Evolutionary conservation across 1,139 yeast species (phyloP), one percentile per base, ranked within the genome.

Genomic region (Suhomyces taliae): DNA sequence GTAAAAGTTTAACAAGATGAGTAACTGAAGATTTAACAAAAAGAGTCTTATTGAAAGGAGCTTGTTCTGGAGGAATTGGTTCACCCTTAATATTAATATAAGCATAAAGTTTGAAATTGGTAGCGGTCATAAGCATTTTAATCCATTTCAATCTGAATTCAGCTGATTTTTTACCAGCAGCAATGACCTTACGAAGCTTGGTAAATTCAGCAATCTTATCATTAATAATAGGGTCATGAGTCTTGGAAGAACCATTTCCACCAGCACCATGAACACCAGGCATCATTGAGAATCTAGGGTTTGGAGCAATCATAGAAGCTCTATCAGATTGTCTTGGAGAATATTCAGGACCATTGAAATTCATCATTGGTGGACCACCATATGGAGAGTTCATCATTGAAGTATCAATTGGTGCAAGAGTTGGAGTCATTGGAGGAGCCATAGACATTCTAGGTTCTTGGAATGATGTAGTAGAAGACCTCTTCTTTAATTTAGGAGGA

Each of bases 41-140:
- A 26, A 67, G 59, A 9, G 64, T 60, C 54, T 70, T 72, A 57
- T 72, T 74, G 35, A 58, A 53, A 12, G 59, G 57, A 9, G 62
- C 64, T 45, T 67, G 68, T 33, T 68, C 75, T 3, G 66, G 60
- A 4, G 58, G 49, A n/a, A 72, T 60, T 12, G 64, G 63, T 48
- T 74, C 78, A 24, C 81, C 81, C 58, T 72, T 73, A 47, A 76
- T 73, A 55, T 72, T 75, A 47, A 76, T 69, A 51, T 68, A 74
- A 8, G 72, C 63, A 53, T 71, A 75, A 32, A 76, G 62, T 53
- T 69, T 67, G 55, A 59, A 67, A 54, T 73, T 74, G 34, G 74
- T 68, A 10, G 79, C 77, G 31, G 59, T 57, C 36, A 76, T 66
- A 54, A 76, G 64, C 77, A 71, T 72, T 52, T 72, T 72, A 34